Percentiles rank a stretch among this genome's conserved stretches.
Evolutionary conservation across 1,284 basidiomycete species (phyloP).

Genomic region (Cryptococcus maquisensis): DNA sequence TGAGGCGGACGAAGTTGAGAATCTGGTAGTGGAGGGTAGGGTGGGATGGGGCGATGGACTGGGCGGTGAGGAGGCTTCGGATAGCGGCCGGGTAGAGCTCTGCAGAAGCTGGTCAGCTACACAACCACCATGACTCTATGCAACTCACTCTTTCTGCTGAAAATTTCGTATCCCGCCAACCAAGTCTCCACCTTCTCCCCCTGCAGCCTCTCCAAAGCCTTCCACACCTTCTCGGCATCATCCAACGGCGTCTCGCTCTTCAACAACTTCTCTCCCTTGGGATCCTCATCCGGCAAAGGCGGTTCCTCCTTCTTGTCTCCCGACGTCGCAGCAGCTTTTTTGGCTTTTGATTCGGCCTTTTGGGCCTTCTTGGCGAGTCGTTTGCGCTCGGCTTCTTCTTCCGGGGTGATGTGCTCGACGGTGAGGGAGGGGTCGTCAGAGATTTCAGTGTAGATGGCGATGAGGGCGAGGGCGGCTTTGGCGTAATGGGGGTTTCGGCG

Average conservation of each 20-base stretch:
- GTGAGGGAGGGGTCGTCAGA: constrained; percentile 68
- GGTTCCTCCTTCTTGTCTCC: constrained; percentile 68
- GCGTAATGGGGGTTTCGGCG: constrained; percentile 72
- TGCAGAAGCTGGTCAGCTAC: constrained; percentile 36
- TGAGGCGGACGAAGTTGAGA: constrained; percentile 59
- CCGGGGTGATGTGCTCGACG: constrained; percentile 37
- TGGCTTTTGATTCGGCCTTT: constrained; percentile 84
- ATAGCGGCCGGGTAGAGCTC: constrained; percentile 77
- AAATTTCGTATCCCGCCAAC: constrained; percentile 74
- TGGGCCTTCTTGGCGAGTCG: constrained; percentile 79
- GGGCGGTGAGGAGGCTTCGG: constrained; percentile 63
- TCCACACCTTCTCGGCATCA: constrained; percentile 67
- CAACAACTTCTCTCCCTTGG: constrained; percentile 69
- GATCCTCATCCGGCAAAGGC: constrained; percentile 68
- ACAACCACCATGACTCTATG: background rate
- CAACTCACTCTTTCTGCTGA: constrained; percentile 65
- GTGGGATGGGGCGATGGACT: constrained; percentile 57
- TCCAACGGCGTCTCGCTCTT: constrained; percentile 66
- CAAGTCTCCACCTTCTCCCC: constrained; percentile 64
- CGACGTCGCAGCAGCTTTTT: constrained; percentile 55
- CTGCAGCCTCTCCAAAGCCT: constrained; percentile 60
- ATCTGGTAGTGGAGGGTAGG: constrained; percentile 69
- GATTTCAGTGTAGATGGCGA: constrained; percentile 70
- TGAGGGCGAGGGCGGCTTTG: constrained; percentile 65
- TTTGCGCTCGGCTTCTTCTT: constrained; percentile 53